Base-by-base conservation (phyloP, 768 basidiomycete genomes). In the Russula compacta region DNA sequence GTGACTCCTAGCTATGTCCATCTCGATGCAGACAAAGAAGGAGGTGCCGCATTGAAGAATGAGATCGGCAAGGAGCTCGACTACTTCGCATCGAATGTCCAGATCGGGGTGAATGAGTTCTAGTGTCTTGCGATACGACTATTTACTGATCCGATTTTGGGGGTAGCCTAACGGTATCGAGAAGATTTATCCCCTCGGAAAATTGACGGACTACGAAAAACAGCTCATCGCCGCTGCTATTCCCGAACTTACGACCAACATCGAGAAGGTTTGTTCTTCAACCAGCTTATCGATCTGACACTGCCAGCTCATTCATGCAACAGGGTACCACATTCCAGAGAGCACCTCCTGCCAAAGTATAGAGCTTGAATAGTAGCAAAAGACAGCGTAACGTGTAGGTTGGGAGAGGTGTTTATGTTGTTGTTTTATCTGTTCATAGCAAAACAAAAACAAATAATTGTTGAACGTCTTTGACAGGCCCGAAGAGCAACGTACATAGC, bases 71-170 rank as follows among this genome's bases (percentile, higher is more conserved):
- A 77, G 63, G 81, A 86, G 12, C 71, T 95, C 42, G 86, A 87
- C 50, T 98, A 84, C 81, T 98, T 99, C 81, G 91, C 92, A 21
- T 83, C 86, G 39, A 86, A 82, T 52, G 82, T 99, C 60, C 86
- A 92, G 75, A 86, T 99, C 59, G 93, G 95, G 61, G 92, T 93
- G 76, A 70, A 35, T 67, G 8, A 10, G 47, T 43, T n/a, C n/a
- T 36, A 2, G 6, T 35, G 36, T 42, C 42, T 15, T 54, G 59
- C 56, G 29, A 56, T 51, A 39, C 6, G 44, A 10, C 15, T 43
- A 32, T 1, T 24, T 11, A 33, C 12, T 44, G n/a, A 48, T 24
- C 66, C 33, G 64, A 65, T 48, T 53, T 24, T 36, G 35, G 42
- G 11, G 50, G n/a, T 64, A 95, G 92, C 71, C 81, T 58, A 81